Base-by-base conservation (phyloP, 805 yeast species). In the Metschnikowia matae region DNA sequence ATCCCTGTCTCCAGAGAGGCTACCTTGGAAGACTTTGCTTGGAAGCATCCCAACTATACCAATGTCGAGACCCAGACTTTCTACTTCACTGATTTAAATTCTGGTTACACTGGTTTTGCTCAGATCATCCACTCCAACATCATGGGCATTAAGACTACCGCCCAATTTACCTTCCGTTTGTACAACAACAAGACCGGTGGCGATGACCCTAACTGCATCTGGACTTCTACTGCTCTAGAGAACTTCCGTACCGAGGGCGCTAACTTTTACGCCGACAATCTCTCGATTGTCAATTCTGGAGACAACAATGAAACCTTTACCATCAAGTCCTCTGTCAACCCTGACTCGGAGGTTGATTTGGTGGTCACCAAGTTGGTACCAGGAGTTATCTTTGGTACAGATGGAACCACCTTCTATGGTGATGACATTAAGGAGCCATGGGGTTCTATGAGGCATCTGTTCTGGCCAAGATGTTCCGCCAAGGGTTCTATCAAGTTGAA, bases 1-100 rank as follows among this genome's bases (percentile, higher is more conserved):
- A 62, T 60, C 17, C 75, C 77, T 37, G 58, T 63, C 20, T 87
- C 72, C 61, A 75, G 83, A 29, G 76, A 71, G 20, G 79, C 94
- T 33, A 71, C 78, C 8, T 63, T 68, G n/a, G 80, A 77, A 14
- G 99, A 94, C 67, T 81, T 89, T 62, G 66, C 74, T 48, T 94
- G 96, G 92, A 67, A 73, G 51, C 70, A 75, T 37, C 97, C 97
- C 11, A 71, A 76, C 34, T 83, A 79, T 62, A 89, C 98, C 46
- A 90, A 90, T 66, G 99, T 94, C 38, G 99, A 94, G 71, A 94
- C 99, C 13, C 95, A 87, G 68, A 86, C 95, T 31, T 94, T 91
- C 64, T 94, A 94, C 70, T 89, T 89, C 70, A 75, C 81, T 35
- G 83, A 84, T 62, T 67, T 80, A 54, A 73, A 75, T 21, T 69